Evolutionary conservation across 2,329 filamentous ascomycete genomes (phyloP).

Genomic region (Botryotinia narcissicola): DNA sequence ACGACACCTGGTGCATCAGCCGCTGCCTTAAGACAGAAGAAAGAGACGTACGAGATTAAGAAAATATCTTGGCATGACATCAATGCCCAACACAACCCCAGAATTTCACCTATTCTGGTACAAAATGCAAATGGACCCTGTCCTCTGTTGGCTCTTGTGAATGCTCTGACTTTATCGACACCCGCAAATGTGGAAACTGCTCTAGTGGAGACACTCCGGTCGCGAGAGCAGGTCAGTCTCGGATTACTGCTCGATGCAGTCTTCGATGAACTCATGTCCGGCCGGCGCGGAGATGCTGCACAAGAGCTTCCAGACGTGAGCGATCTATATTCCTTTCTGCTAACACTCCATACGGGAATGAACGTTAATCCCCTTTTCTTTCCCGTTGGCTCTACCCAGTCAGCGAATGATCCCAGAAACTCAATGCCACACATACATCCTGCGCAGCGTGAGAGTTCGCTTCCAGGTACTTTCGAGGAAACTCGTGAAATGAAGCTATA

Average conservation of each 20-base stretch:
- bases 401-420: conserved; percentile 41
- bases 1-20: conserved; percentile 17
- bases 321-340: conserved; percentile 83
- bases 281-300: conserved; percentile 59
- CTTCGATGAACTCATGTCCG: conserved; percentile 89
- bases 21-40: conserved; percentile 32
- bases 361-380: conserved; percentile 94
- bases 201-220: conserved; percentile 72
- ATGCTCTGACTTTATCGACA: conserved; percentile 83
- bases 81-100: conserved; percentile 56
- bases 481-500: conserved; percentile 91
- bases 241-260: conserved; percentile 83
- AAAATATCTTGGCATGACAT: conserved; percentile 82
- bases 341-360: conserved; percentile 91
- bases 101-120: conserved; percentile 81
- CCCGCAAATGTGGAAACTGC: conserved; percentile 64
- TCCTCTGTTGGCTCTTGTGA: conserved; percentile 87
- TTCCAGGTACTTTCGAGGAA: conserved; percentile 76
- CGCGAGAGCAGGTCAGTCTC: conserved; percentile 83
- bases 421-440: conserved; percentile 54
- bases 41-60: conserved; percentile 89
- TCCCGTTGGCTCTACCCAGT: conserved; percentile 47
- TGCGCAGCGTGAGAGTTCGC: conserved; percentile 47
- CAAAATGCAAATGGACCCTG: conserved; percentile 96
- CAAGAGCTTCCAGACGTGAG: conserved; percentile 76